phyloP scores from a whole-genome alignment of 1,139 yeast genomes.

The Candida tropicalis region DNA sequence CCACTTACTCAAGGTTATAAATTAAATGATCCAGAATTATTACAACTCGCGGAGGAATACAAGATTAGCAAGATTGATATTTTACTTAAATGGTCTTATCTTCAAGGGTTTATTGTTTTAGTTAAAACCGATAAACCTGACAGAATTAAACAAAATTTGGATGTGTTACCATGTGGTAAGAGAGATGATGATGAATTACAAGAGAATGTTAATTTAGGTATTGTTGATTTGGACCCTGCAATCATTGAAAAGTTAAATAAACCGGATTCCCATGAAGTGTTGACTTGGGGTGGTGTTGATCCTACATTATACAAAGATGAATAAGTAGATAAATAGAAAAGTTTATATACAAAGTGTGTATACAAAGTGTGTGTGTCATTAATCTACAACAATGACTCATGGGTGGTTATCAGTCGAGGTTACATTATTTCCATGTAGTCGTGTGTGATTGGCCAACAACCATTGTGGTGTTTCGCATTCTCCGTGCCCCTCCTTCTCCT shows the following conservation, averaged over 20 bases:
- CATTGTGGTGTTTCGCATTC: too few species aligned
- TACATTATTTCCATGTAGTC: too few species aligned
- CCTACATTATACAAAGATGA: constrained; percentile 25
- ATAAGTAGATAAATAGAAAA: neutral
- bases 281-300: constrained; percentile 33
- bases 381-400: too few species aligned
- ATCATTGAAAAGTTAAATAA: constrained; percentile 33
- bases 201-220: constrained; percentile 30
- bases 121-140: constrained; percentile 64
- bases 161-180: constrained; percentile 34
- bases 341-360: too few species aligned
- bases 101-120: constrained; percentile 68
- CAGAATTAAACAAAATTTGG: constrained; percentile 44
- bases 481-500: too few species aligned
- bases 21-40: constrained; percentile 52
- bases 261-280: constrained; percentile 35
- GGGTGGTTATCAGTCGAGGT: too few species aligned
- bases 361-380: too few species aligned
- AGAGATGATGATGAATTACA: constrained; percentile 26
- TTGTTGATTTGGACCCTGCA: constrained; percentile 36
- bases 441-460: too few species aligned
- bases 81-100: constrained; percentile 40
- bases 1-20: constrained; percentile 67
- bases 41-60: constrained; percentile 28
- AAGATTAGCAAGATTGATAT: constrained; percentile 29